Conservation (phyloP, 169 alveolate genomes). For the Plasmodium vinckei region DNA sequence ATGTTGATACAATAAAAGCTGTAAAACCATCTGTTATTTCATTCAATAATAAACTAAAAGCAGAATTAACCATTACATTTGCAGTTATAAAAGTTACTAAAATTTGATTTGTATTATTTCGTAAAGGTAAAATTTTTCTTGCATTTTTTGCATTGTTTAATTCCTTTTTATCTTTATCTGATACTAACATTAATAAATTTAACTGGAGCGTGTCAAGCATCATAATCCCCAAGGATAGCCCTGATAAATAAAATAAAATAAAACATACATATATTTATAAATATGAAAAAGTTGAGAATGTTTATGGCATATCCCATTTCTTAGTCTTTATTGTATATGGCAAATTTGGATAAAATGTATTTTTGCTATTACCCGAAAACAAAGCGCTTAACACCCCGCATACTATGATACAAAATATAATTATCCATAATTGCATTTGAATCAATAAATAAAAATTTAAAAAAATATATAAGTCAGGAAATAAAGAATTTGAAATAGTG, state of each 20-base stretch:
- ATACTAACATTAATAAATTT: constrained; percentile 86
- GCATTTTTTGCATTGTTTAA: constrained; percentile 85
- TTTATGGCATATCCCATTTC: too few relatives aligned
- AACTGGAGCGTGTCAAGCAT: constrained; percentile 89
- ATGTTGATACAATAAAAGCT: constrained; percentile 88
- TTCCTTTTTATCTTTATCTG: constrained; percentile 83
- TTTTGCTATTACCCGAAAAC: constrained; percentile 37
- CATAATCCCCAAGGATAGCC: constrained; percentile 91
- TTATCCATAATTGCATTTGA: constrained; percentile 74
- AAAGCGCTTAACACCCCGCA: constrained; percentile 67
- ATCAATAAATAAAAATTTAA: too few relatives aligned
- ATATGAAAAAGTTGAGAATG: too few relatives aligned
- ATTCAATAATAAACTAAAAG: constrained; percentile 89
- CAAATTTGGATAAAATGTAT: too few relatives aligned
- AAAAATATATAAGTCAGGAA: too few relatives aligned
- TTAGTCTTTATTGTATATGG: too few relatives aligned
- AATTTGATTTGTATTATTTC: constrained; percentile 89
- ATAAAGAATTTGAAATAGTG: too few relatives aligned
- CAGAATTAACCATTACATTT: constrained; percentile 90
- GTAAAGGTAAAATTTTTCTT: constrained; percentile 87
- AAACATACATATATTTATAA: not conserved
- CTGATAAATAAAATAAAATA: constrained; percentile 29
- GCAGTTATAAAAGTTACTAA: constrained; percentile 89
- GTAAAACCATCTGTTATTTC: constrained; percentile 87
- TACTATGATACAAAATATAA: constrained; percentile 31